Evolutionary conservation across 176 grass and related monocot species (phyloP).

Genomic region (Metroxylon sagu): DNA sequence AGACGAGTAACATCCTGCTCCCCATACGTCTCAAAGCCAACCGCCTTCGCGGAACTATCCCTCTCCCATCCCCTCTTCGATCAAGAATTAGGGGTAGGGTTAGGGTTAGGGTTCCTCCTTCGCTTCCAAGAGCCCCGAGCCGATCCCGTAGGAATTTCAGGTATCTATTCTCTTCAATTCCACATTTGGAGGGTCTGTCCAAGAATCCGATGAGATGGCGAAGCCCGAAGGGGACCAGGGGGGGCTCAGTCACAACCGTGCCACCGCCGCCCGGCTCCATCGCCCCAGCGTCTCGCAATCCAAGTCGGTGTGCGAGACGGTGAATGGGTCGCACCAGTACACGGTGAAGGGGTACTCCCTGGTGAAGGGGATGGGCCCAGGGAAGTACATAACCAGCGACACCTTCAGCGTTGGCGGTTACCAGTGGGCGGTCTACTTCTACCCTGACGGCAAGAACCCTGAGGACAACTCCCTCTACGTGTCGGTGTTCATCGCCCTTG

Average conservation of each 20-base stretch:
- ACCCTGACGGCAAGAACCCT: slow-evolving; percentile 68
- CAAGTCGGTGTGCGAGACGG: slow-evolving; percentile 53
- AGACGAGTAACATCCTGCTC: too few species aligned
- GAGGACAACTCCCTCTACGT: slow-evolving; percentile 70
- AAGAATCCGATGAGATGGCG: slow-evolving; percentile 30
- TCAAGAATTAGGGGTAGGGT: too few species aligned
- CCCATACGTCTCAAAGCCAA: too few species aligned
- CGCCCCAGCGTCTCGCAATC: slow-evolving; percentile 30
- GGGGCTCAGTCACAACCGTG: background rate
- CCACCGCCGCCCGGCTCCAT: background rate
- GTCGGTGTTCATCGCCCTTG: slow-evolving; percentile 77
- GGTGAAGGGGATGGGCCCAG: slow-evolving; percentile 65
- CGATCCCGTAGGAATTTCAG: too few species aligned
- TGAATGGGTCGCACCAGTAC: slow-evolving; percentile 71
- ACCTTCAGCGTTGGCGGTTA: slow-evolving; percentile 67
- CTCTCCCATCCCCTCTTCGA: too few species aligned
- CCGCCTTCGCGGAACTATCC: too few species aligned
- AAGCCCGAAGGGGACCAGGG: slow-evolving; percentile 9
- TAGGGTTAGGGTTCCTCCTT: too few species aligned
- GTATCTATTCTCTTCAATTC: too few species aligned
- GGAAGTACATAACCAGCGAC: slow-evolving; percentile 60
- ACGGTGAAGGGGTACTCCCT: slow-evolving; percentile 75
- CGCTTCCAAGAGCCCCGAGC: too few species aligned
- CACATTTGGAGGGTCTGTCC: too few species aligned
- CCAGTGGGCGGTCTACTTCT: slow-evolving; percentile 80